Evolutionary conservation across 768 basidiomycete species (phyloP).

Genomic region (Russula sp.): DNA sequence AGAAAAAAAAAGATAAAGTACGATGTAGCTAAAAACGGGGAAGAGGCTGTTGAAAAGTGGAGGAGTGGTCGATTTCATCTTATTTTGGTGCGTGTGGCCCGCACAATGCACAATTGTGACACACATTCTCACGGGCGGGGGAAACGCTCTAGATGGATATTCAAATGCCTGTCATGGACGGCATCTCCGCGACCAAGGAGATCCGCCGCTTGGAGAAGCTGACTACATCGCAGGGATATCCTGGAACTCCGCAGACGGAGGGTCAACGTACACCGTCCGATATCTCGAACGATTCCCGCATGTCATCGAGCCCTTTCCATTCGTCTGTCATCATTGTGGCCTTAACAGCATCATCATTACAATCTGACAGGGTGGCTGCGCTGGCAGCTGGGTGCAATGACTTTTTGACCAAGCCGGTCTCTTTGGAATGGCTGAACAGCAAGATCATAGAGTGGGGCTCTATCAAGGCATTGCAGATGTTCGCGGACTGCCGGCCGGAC

Average conservation of each 20-base stretch:
- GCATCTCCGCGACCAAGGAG: slow-evolving; percentile 94
- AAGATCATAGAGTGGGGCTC: slow-evolving; percentile 99
- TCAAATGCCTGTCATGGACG: slow-evolving; percentile 98
- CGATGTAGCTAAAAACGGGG: slow-evolving; percentile 89
- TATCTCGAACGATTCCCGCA: slow-evolving; percentile 39
- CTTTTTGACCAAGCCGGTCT: slow-evolving; percentile 96
- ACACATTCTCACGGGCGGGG: slow-evolving; percentile 16
- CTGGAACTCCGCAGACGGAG: slow-evolving; percentile 60
- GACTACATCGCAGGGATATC: slow-evolving; percentile 57
- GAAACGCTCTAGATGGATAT: slow-evolving; percentile 83
- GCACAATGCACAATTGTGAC: not conserved
- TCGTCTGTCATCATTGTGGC: slow-evolving; percentile 98
- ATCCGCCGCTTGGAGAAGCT: slow-evolving; percentile 79
- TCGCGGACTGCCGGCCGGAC: slow-evolving; percentile 74
- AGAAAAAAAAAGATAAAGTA: slow-evolving; percentile 92
- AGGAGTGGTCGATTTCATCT: slow-evolving; percentile 87
- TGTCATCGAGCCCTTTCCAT: slow-evolving; percentile 60
- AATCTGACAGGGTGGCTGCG: slow-evolving; percentile 93
- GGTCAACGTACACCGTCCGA: slow-evolving; percentile 48
- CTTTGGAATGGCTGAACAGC: slow-evolving; percentile 89
- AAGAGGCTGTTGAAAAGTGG: slow-evolving; percentile 96
- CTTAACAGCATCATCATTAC: slow-evolving; percentile 93
- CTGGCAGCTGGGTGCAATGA: slow-evolving; percentile 98
- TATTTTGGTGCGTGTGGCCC: slow-evolving; percentile 62
- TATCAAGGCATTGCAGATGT: slow-evolving; percentile 90